Evolutionary conservation across 331 rosid genomes (phyloP).

Genomic region (Rhamnella rubrinervis): DNA sequence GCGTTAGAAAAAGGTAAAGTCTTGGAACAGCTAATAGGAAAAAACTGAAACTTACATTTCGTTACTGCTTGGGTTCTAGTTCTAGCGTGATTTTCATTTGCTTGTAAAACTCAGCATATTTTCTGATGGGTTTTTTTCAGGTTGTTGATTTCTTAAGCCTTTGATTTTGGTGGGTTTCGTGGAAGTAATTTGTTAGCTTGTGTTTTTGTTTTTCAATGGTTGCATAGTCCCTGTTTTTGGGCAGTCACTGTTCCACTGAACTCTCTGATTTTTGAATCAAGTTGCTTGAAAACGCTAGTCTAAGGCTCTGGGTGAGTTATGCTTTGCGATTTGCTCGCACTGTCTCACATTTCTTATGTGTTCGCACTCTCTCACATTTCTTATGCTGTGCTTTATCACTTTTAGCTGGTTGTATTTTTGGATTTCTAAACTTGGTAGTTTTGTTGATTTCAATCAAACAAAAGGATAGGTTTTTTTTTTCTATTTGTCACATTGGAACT

Average conservation of each 20-base stretch:
- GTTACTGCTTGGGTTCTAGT: slow-evolving; percentile 29
- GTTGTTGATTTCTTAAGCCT: slow-evolving; percentile 18
- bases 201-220: slow-evolving; percentile 19
- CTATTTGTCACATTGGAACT: slow-evolving; percentile 2
- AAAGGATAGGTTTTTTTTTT: slow-evolving; percentile 1
- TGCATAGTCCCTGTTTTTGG: slow-evolving; percentile 29
- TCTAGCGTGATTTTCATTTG: slow-evolving; percentile 13
- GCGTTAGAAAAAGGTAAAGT: background rate
- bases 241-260: slow-evolving; percentile 36
- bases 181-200: slow-evolving; percentile 18
- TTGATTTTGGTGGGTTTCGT: slow-evolving; percentile 29
- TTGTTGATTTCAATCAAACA: slow-evolving; percentile 23
- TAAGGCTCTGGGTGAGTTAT: slow-evolving; percentile 34
- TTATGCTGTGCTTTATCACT: slow-evolving; percentile 15
- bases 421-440: slow-evolving; percentile 22
- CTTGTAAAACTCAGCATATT: slow-evolving; percentile 21
- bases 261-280: slow-evolving; percentile 21
- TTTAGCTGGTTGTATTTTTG: slow-evolving; percentile 11
- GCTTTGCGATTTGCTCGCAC: background rate
- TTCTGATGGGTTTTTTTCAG: slow-evolving; percentile 25
- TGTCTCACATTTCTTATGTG: slow-evolving; percentile 2
- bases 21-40: slow-evolving; percentile 12
- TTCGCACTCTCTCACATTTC: slow-evolving; percentile 2
- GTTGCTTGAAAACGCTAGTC: slow-evolving; percentile 9
- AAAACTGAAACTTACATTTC: slow-evolving; percentile 32